Evolutionary conservation across 768 basidiomycete genomes (phyloP).

Genomic region (Sutorius australiensis): DNA sequence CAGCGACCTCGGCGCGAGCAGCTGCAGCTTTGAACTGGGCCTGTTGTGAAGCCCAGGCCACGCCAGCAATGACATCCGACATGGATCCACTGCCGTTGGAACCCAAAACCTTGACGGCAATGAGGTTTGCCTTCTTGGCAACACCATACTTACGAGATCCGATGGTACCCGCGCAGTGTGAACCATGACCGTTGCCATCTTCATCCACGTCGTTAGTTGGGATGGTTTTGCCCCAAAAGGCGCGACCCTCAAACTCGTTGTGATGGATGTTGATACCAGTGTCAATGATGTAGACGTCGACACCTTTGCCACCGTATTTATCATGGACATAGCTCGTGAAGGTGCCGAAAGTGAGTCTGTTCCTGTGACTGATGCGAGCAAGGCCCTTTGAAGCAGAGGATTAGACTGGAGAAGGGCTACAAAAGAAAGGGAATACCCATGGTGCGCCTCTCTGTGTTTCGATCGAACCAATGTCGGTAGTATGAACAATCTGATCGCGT

Average conservation of each 20-base stretch:
- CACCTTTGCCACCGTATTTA: constrained; percentile 76
- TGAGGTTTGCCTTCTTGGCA: constrained; percentile 86
- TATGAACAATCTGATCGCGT: constrained; percentile 88
- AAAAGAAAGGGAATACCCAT: constrained; percentile 56
- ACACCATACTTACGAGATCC: constrained; percentile 93
- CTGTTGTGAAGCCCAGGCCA: constrained; percentile 65
- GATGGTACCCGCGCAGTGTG: constrained; percentile 94
- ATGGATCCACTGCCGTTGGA: constrained; percentile 91
- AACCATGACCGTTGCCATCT: constrained; percentile 95
- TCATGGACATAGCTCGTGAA: constrained; percentile 83
- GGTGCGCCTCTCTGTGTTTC: constrained; percentile 65
- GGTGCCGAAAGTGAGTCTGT: constrained; percentile 68
- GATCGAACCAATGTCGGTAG: constrained; percentile 33
- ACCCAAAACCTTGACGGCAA: constrained; percentile 93
- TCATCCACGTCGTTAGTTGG: constrained; percentile 78
- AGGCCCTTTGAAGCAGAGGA: constrained; percentile 67
- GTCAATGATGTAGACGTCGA: constrained; percentile 87
- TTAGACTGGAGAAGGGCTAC: constrained; percentile 9
- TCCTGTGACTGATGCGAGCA: constrained; percentile 88
- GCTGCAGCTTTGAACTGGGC: constrained; percentile 54
- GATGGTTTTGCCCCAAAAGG: constrained; percentile 90
- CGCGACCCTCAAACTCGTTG: constrained; percentile 84
- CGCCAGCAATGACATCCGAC: constrained; percentile 90
- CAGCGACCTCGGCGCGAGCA: constrained; percentile 60
- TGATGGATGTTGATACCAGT: constrained; percentile 89